Base-by-base conservation (phyloP, 306 rosid genomes). In the Cyamopsis tetragonoloba region DNA sequence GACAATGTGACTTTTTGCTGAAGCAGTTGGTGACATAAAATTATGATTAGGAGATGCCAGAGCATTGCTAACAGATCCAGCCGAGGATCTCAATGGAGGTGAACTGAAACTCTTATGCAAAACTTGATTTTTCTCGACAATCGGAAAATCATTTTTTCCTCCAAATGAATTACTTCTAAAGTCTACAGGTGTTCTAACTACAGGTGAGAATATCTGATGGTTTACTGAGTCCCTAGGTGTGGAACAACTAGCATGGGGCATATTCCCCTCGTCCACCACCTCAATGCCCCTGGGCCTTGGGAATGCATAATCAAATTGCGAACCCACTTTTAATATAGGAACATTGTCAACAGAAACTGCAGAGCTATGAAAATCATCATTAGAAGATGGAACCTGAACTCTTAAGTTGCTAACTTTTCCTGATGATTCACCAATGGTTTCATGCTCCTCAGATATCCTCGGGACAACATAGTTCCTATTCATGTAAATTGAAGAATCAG, bases 101-200 rank as follows among this genome's bases (percentile, higher is more conserved):
- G 88, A 76, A 58, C 69, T 79, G 57, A 83, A 77, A 74, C 84
- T 88, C 70, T 64, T 66, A 79, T 71, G 80, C 51, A 64, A 19
- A 28, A 70, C 87, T 61, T 84, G 88, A 68, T 72, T 91, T 76
- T 73, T 89, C 64, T 87, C 93, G 44, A 68, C 66, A 77, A 70
- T 70, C 19, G 54, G 70, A 70, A 54, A 58, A 28, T 82, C 86
- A 61, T 66, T 82, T 84, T 87, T 73, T 44, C 85, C 77, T 24
- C 87, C 95, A 80, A 86, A 83, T 28, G 96, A 84, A 72, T 88
- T 88, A 62, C 83, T 76, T 82, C 87, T 76, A 60, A 68, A 76
- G 67, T 80, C 87, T 59, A 68, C 38, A 22, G 85, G 78, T 37
- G 88, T 70, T 80, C 82, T 88, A 63, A 80, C 72, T 69, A 62